Evolutionary conservation across 2,329 filamentous ascomycete species (phyloP).

Genomic region (Aspergillus japonicus): DNA sequence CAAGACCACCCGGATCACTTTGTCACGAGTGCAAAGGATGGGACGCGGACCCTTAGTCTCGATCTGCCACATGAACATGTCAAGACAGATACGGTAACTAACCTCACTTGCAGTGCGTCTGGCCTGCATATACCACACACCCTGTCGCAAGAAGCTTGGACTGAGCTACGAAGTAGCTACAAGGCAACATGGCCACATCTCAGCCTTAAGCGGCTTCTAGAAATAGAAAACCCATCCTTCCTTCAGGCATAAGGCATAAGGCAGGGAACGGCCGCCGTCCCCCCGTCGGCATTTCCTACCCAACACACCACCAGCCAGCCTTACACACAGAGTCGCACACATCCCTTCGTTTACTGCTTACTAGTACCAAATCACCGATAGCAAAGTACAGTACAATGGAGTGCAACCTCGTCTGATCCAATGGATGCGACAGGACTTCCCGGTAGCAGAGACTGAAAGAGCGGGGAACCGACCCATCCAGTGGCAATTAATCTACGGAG

Average conservation of each 20-base stretch:
- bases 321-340: not conserved
- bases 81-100: not conserved
- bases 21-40: not conserved
- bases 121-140: not conserved
- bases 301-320: not conserved
- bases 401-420: not conserved
- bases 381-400: not conserved
- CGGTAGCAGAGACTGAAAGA: not conserved
- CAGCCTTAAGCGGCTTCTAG: constrained; percentile 2
- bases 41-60: not conserved
- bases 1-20: not conserved
- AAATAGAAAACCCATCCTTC: not conserved
- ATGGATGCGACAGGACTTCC: not conserved
- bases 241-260: not conserved
- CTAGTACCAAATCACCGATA: not conserved
- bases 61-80: not conserved
- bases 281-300: not conserved
- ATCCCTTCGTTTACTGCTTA: not conserved
- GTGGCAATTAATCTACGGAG: not conserved
- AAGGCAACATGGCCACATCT: not conserved
- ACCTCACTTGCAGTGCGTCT: not conserved
- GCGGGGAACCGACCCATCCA: not conserved
- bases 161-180: not conserved
- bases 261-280: not conserved
- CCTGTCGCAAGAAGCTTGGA: not conserved